phyloP scores from a whole-genome alignment of 257 asterid species.

The Craterostigma plantagineum region DNA sequence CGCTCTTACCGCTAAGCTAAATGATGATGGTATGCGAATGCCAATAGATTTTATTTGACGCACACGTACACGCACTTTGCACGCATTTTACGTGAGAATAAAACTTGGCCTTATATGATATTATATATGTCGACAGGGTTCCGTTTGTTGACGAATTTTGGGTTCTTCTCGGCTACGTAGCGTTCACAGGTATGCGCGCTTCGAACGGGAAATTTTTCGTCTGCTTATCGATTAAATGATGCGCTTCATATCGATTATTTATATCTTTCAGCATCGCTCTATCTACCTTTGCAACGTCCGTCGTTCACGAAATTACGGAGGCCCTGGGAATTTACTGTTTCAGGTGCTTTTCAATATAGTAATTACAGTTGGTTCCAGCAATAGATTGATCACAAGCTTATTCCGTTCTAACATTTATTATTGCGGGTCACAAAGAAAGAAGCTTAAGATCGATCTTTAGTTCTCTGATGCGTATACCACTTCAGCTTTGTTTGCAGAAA shows the following conservation, averaged over 20 bases:
- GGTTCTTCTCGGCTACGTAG: slow-evolving; percentile 60
- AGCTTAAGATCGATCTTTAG: no score
- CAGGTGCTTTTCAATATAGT: no score
- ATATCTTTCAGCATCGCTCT: slow-evolving; percentile 43
- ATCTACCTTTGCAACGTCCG: slow-evolving; percentile 74
- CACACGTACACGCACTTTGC: slow-evolving; percentile 18
- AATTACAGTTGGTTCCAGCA: no score
- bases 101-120: background rate
- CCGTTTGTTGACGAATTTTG: slow-evolving; percentile 77
- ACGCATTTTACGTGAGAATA: no score
- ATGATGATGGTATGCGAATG: slow-evolving; percentile 53
- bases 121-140: slow-evolving; percentile 29
- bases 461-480: no score
- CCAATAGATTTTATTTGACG: slow-evolving; percentile 10
- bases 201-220: background rate
- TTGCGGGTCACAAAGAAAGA: no score
- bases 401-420: no score
- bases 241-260: no score
- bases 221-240: background rate
- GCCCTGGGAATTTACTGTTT: slow-evolving; percentile 87
- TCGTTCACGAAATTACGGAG: slow-evolving; percentile 75
- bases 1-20: slow-evolving; percentile 73
- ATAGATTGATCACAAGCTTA: no score
- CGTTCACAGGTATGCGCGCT: slow-evolving; percentile 34
- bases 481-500: no score